Base-by-base conservation (phyloP, 257 asterid genomes). In the Cynanchum wilfordii region DNA sequence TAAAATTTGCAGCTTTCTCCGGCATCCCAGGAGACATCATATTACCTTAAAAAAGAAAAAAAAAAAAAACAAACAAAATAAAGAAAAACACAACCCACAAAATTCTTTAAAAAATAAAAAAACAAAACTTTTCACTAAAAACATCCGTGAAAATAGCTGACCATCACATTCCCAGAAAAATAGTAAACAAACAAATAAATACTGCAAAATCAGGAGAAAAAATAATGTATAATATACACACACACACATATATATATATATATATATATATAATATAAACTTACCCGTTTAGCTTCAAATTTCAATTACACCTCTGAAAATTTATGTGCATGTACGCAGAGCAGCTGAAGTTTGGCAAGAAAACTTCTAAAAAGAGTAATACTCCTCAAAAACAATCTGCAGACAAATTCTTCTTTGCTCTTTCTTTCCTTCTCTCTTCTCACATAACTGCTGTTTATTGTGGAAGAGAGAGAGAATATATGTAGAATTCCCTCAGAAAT, bases 1-100 rank as follows among this genome's bases (percentile, higher is more conserved):
- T 72, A 69, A 73, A 65, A 24, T 75, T 86, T 27, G 76, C 75
- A 76, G 74, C 83, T 86, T 89, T 93, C 79, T 86, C 92, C 49
- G 79, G 80, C 87, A 85, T 87, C 72, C 77, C 84, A 56, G 76
- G 45, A 74, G 40, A 56, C 74, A 75, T 73, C 24, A 24, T 17
- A 59, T 58, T 30, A 44, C 60, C 73, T 42, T 33, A 5, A 33
- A 24, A 77, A 30, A 42, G 65, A 27, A 69, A 58, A 54, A 22
- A 50, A 59, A 66, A 19, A 67, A n/a, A 51, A 57, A 60, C 11
- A 42, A 42, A 42, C 10, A 42, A 27, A 77, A 24, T 3, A 50
- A 49, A 45, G 51, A n/a, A 33, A 51, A 66, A 25, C 55, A 47
- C 57, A 30, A 30, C 74, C 64, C 81, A 67, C 30, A 72, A 51